Conservation (phyloP, 106 monocot species). For the Allium cepa region DNA sequence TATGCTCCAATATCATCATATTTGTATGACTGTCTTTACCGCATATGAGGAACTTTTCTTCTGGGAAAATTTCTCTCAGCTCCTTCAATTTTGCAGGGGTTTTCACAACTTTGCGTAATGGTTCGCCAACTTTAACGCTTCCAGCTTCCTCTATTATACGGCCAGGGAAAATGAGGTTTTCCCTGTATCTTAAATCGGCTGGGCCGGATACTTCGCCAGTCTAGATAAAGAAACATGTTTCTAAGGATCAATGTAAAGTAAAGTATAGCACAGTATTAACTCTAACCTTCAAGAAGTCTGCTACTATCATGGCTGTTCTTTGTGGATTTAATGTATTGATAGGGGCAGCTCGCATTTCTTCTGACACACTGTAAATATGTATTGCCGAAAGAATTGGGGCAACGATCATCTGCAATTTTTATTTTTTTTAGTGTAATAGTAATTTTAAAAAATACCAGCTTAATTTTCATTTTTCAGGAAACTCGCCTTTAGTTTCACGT, state of each 20-base stretch:
- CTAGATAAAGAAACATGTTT: slow-evolving; percentile 20
- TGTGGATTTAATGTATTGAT: slow-evolving; percentile 96
- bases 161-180: slow-evolving; percentile 74
- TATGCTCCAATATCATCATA: slow-evolving; percentile 73
- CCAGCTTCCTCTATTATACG: slow-evolving; percentile 77
- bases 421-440: not conserved
- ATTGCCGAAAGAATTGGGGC: slow-evolving; percentile 69
- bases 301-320: slow-evolving; percentile 84
- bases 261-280: not conserved
- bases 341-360: slow-evolving; percentile 89
- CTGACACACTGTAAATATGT: slow-evolving; percentile 75
- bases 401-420: slow-evolving; percentile 57
- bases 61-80: slow-evolving; percentile 39
- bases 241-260: not conserved
- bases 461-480: too few species aligned
- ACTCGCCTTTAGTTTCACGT: too few species aligned
- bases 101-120: slow-evolving; percentile 42
- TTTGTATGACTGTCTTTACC: slow-evolving; percentile 24
- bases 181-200: slow-evolving; percentile 71
- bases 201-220: slow-evolving; percentile 66
- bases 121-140: slow-evolving; percentile 67
- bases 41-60: slow-evolving; percentile 71
- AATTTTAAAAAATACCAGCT: not conserved
- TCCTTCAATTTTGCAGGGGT: slow-evolving; percentile 39
- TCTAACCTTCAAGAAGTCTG: slow-evolving; percentile 67